Evolutionary conservation across 352 stramenopile genomes (phyloP).

Genomic region (Phytophthora pinifolia): DNA sequence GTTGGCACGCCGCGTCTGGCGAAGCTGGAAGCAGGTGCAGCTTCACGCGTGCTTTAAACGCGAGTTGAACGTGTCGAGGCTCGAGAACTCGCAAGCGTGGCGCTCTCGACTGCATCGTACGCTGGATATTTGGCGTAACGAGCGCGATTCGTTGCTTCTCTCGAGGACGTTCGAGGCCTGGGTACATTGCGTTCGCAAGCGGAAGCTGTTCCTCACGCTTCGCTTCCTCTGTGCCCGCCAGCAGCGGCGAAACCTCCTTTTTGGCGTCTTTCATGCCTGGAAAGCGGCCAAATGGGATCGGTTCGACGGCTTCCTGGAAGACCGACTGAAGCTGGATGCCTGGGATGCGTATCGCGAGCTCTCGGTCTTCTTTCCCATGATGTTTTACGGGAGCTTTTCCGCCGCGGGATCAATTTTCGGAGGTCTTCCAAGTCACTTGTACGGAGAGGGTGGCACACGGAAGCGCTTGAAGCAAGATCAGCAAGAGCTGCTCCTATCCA

Average conservation of each 20-base stretch:
- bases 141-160: conserved; percentile 9
- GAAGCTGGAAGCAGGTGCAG: conserved; percentile 54
- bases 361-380: conserved; percentile 50
- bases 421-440: conserved; percentile 34
- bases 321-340: conserved; percentile 50
- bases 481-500: conserved; percentile 16
- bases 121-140: conserved; percentile 51
- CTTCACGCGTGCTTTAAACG: conserved; percentile 59
- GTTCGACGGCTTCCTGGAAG: conserved; percentile 56
- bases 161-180: conserved; percentile 53
- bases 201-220: conserved; percentile 52
- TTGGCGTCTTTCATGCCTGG: conserved; percentile 56
- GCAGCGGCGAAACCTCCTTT: conserved; percentile 42
- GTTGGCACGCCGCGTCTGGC: conserved; percentile 32
- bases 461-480: conserved; percentile 6
- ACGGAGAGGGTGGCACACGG: neutral
- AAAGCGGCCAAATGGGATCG: conserved; percentile 68
- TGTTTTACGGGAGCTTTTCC: conserved; percentile 65
- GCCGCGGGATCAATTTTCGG: conserved; percentile 60
- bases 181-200: conserved; percentile 44
- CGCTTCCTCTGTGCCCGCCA: conserved; percentile 42
- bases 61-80: conserved; percentile 47
- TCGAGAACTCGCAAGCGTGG: conserved; percentile 46
- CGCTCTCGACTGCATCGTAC: conserved; percentile 47
- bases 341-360: conserved; percentile 64